Evolutionary conservation across 805 yeast species (phyloP).

Genomic region (Starmerella asiatica): DNA sequence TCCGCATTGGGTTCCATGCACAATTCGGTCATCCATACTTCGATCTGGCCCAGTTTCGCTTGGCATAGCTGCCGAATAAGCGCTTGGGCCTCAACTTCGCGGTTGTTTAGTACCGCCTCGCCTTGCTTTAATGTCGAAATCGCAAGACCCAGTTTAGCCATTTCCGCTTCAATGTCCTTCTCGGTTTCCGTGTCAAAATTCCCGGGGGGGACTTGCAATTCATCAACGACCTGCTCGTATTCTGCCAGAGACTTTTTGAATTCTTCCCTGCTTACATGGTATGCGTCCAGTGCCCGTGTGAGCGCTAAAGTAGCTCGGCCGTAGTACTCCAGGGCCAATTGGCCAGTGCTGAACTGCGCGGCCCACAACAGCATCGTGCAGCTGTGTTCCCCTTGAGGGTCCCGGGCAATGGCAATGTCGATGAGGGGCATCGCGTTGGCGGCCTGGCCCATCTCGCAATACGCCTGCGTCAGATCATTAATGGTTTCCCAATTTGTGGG

Average conservation of each 20-base stretch:
- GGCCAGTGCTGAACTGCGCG: constrained; percentile 83
- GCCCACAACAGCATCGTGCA: constrained; percentile 76
- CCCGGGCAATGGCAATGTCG: constrained; percentile 48
- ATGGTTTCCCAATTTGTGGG: constrained; percentile 29
- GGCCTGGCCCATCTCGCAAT: constrained; percentile 66
- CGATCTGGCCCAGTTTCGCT: constrained; percentile 75
- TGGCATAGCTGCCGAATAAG: no score
- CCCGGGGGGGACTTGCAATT: no score
- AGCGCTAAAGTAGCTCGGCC: constrained; percentile 43
- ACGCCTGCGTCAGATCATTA: constrained; percentile 49
- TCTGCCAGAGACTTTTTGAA: no score
- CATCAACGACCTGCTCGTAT: no score
- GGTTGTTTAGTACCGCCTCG: no score
- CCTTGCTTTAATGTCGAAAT: no score
- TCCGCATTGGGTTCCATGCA: constrained; percentile 93
- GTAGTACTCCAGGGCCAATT: constrained; percentile 50
- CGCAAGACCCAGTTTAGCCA: no score
- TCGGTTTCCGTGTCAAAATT: no score
- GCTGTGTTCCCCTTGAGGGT: constrained; percentile 50
- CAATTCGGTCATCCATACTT: constrained; percentile 88
- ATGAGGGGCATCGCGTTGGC: constrained; percentile 62
- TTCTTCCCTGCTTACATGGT: no score
- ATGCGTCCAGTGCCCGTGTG: no score
- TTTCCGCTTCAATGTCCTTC: no score
- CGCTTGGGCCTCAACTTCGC: no score